A percentile compares a stretch with the other conserved stretches of the same genome.
These are phyloP conservation scores for Phoma sp. DNA, from an alignment of 2,329 filamentous ascomycete genomes.

Conservation along the genomic window DNA sequence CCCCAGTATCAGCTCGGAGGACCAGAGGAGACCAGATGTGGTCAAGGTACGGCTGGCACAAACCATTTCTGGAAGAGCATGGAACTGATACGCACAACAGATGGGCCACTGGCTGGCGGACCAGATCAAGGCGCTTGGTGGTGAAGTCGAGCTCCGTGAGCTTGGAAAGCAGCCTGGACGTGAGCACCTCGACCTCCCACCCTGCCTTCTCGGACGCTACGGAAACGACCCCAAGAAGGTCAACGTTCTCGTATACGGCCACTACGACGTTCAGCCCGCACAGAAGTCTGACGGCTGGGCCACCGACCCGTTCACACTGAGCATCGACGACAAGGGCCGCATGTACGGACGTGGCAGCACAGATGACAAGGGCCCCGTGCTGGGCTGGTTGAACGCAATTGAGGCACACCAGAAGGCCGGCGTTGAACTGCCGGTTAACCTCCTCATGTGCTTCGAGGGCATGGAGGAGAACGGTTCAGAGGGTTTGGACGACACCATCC, in stretches of 20 bases:
- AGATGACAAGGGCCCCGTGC: slow-evolving; percentile 96
- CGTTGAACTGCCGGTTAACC: slow-evolving; percentile 93
- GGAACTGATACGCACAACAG: slow-evolving; percentile 41
- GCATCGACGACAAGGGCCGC: slow-evolving; percentile 85
- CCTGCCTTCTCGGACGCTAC: slow-evolving; percentile 90
- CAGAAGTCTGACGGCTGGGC: slow-evolving; percentile 93
- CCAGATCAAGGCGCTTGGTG: slow-evolving; percentile 84
- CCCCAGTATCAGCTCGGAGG: slow-evolving; percentile 92
- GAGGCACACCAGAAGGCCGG: slow-evolving; percentile 96
- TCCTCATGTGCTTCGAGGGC: slow-evolving; percentile 99
- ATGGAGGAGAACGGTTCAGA: slow-evolving; percentile 99
- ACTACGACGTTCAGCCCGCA: slow-evolving; percentile 98
- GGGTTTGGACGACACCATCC: slow-evolving; percentile 93
- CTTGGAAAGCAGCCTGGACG: slow-evolving; percentile 92
- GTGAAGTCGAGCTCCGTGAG: slow-evolving; percentile 82
- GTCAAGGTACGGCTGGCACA: slow-evolving; percentile 65
- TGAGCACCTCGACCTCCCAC: slow-evolving; percentile 88
- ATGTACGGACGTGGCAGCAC: slow-evolving; percentile 97
- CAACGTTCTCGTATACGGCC: slow-evolving; percentile 95
- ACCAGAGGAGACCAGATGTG: slow-evolving; percentile 87
- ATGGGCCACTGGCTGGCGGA: slow-evolving; percentile 92
- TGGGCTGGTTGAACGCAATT: slow-evolving; percentile 98
- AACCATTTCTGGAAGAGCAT: not conserved
- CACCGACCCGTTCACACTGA: slow-evolving; percentile 90
- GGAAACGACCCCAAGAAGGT: slow-evolving; percentile 91